Conservation (phyloP, 768 basidiomycete species). For the Rhodotorula paludigena region DNA sequence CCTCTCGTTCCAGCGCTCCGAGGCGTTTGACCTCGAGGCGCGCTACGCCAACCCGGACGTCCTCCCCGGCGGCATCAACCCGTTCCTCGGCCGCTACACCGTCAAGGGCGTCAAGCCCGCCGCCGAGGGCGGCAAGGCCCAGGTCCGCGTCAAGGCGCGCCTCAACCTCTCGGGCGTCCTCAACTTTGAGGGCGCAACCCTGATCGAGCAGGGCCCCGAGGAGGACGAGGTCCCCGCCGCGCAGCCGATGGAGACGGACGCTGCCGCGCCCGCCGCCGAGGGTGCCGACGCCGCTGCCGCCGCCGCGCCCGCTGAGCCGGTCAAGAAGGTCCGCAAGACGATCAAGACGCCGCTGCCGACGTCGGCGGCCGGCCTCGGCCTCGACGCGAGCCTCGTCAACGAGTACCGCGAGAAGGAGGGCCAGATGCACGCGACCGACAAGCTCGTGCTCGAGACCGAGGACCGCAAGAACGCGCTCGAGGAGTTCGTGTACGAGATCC, state of each 20-base stretch:
- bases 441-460: conserved; percentile 97
- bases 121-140: conserved; percentile 65
- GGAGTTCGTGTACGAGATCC: conserved; percentile 87
- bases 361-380: conserved; percentile 59
- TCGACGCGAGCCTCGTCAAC: conserved; percentile 65
- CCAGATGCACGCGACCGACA: conserved; percentile 82
- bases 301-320: conserved; percentile 49
- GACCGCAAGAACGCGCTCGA: conserved; percentile 98
- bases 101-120: conserved; percentile 68
- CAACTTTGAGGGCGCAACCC: conserved; percentile 79
- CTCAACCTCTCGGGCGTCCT: conserved; percentile 79
- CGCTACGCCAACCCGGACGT: conserved; percentile 65
- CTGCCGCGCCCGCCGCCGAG: conserved; percentile 41
- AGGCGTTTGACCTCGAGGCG: conserved; percentile 81
- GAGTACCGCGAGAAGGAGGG: conserved; percentile 72
- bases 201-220: conserved; percentile 61
- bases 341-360: conserved; percentile 79
- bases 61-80: conserved; percentile 75
- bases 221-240: conserved; percentile 58
- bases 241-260: conserved; percentile 63
- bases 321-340: conserved; percentile 72
- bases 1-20: conserved; percentile 86
- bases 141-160: conserved; percentile 85
- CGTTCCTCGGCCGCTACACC: conserved; percentile 75
- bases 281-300: conserved; percentile 14